These are phyloP conservation scores for Beta lomatogona DNA, from an alignment of 179 eudicot genomes.

Conservation along the genomic window DNA sequence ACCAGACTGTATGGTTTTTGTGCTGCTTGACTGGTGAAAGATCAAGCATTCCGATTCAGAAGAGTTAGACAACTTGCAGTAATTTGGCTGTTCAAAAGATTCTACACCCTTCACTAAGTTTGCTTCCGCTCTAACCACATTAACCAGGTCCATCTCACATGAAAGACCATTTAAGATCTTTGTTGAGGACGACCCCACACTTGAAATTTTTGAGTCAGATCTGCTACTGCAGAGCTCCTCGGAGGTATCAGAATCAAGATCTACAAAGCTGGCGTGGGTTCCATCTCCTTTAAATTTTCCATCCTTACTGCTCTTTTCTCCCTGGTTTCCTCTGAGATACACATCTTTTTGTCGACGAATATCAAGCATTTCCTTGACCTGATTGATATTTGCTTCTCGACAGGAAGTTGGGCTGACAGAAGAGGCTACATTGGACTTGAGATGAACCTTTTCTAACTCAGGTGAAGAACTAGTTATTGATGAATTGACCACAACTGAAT, in stretches of 20 bases:
- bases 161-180: conserved; percentile 18
- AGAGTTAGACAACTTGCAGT: conserved; percentile 28
- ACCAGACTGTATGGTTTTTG: conserved; percentile 41
- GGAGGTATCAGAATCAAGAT: conserved; percentile 42
- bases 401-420: conserved; percentile 22
- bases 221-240: conserved; percentile 27
- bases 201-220: conserved; percentile 25
- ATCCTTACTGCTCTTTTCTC: conserved; percentile 15
- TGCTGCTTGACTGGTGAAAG: conserved; percentile 32
- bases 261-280: conserved; percentile 21
- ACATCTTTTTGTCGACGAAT: conserved; percentile 16
- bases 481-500: conserved; percentile 27
- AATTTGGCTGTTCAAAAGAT: conserved; percentile 18
- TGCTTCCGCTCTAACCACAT: conserved; percentile 18
- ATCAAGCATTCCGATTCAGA: conserved; percentile 33
- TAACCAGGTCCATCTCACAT: conserved; percentile 21
- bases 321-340: neutral
- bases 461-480: conserved; percentile 27
- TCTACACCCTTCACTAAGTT: conserved; percentile 18
- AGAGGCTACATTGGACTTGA: conserved; percentile 8
- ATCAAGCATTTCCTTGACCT: conserved; percentile 4
- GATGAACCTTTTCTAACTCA: conserved; percentile 22
- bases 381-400: conserved; percentile 14
- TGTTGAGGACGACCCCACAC: conserved; percentile 36
- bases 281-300: conserved; percentile 5